Evolutionary conservation across 345 rosid genomes (phyloP), one percentile per base, ranked within the genome.

Genomic region (Melaleuca alternifolia): DNA sequence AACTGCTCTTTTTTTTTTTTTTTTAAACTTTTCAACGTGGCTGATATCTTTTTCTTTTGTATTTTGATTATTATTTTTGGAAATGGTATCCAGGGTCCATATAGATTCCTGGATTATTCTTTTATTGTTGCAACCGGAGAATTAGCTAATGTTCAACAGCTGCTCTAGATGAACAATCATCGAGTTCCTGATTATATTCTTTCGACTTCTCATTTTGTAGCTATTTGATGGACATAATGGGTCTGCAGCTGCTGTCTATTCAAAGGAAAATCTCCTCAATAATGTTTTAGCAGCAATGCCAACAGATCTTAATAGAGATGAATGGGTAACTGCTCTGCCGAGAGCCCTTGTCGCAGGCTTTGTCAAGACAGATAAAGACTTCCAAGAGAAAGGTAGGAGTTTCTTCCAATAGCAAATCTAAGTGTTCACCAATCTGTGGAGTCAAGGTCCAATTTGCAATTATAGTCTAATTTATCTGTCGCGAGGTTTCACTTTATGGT

Each of bases 141-240:
- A 71, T 65, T 30, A 65, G 44, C 44, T 52, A 65, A 65, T 65
- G 41, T 37, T 41, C 48, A 71, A 21, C 81, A 71, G 81, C 81
- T 71, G 26, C 48, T 71, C 48, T 71, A 71, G 81, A 53, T 53
- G 61, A 51, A 53, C 59, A 51, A 26, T 51, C 56, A 18, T 85
- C 77, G 4, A 44, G 62, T 85, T 84, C 16, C 37, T 85, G 81
- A 44, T 87, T 37, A 76, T 65, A 46, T 87, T 13, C 61, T 44
- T 57, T 62, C 0, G 44, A 71, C 75, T 28, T 84, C 46, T 88
- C 87, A 23, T 86, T 71, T 87, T 91, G 92, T 93, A 98, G 99
- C 89, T 98, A 88, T 98, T 98, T 93, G 99, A 98, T 92, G 99
- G 99, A 50, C 99, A 98, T 87, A 98, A 98, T 87, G 99, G 99